Evolutionary conservation across 768 basidiomycete genomes (phyloP).

Genomic region (Arthromyces matolae): DNA sequence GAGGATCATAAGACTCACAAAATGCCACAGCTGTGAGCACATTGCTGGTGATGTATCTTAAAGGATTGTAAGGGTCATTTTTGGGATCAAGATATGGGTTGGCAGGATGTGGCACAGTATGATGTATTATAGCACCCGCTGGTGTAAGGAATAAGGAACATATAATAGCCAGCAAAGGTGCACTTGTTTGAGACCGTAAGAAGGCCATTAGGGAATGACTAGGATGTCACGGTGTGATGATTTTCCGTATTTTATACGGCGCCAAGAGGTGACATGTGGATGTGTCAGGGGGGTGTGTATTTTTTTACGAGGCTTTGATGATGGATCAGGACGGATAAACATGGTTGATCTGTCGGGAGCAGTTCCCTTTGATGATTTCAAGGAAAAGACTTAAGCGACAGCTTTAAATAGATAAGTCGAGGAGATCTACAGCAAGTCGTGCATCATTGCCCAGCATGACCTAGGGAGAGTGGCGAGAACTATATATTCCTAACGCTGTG

Average conservation of each 20-base stretch:
- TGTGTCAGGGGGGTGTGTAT: not conserved
- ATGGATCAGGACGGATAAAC: too few species aligned
- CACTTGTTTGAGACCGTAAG: not conserved
- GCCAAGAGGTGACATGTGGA: not conserved
- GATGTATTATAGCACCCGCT: conserved; percentile 14
- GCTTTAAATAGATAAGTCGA: too few species aligned
- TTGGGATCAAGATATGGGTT: conserved; percentile 48
- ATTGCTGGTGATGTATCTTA: conserved; percentile 56
- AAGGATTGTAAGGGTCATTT: conserved; percentile 49
- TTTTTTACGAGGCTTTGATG: too few species aligned
- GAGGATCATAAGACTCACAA: conserved; percentile 27
- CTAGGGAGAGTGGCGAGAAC: too few species aligned
- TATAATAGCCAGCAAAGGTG: not conserved
- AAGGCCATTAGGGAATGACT: not conserved
- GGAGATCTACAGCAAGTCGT: not conserved
- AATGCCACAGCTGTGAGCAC: conserved; percentile 48
- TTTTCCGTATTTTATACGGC: not conserved
- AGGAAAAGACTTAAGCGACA: too few species aligned
- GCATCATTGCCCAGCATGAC: not conserved
- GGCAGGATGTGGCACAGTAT: conserved; percentile 25
- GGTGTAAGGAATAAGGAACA: conserved; percentile 5
- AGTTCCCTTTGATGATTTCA: too few species aligned
- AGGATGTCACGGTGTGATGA: not conserved
- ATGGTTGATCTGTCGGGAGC: too few species aligned
- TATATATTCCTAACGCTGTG: conserved; percentile 30